Conservation (phyloP, 768 basidiomycete species). For the Suillus alpinus region DNA sequence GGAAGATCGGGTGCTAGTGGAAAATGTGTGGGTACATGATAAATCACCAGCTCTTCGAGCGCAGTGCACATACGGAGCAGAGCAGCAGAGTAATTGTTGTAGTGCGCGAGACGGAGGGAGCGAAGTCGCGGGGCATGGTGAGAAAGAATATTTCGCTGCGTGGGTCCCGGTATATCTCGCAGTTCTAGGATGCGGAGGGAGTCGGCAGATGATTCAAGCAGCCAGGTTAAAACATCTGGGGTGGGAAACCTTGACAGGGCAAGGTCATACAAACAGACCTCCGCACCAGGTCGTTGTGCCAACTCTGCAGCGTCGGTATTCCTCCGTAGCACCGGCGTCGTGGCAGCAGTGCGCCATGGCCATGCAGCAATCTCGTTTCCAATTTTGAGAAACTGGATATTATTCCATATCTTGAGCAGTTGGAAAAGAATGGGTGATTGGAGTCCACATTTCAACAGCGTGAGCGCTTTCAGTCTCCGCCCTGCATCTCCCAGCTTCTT, state of each 20-base stretch:
- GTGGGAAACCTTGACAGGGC: conserved; percentile 33
- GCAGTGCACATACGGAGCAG: conserved; percentile 35
- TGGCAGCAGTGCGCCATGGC: conserved; percentile 26
- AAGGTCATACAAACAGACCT: conserved; percentile 39
- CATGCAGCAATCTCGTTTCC: conserved; percentile 35
- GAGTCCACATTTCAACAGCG: conserved; percentile 32
- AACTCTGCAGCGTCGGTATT: background rate
- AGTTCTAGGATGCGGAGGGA: conserved; percentile 41
- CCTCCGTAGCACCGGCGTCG: conserved; percentile 11
- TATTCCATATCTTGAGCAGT: conserved; percentile 37
- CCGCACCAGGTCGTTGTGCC: conserved; percentile 8
- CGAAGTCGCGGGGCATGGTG: conserved; percentile 33
- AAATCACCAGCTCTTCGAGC: conserved; percentile 40
- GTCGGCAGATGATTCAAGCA: conserved; percentile 33
- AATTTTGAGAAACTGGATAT: conserved; percentile 36
- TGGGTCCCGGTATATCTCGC: conserved; percentile 27
- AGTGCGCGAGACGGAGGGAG: conserved; percentile 41
- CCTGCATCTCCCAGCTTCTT: conserved; percentile 22
- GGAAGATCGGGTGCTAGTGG: conserved; percentile 33
- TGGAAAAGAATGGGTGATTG: conserved; percentile 45
- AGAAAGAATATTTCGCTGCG: conserved; percentile 20
- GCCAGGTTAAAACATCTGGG: conserved; percentile 34
- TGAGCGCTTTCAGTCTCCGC: conserved; percentile 30
- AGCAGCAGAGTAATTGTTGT: conserved; percentile 29
- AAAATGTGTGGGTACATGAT: conserved; percentile 33